Conservation (phyloP, 345 rosid genomes). For the Acer campestre region DNA sequence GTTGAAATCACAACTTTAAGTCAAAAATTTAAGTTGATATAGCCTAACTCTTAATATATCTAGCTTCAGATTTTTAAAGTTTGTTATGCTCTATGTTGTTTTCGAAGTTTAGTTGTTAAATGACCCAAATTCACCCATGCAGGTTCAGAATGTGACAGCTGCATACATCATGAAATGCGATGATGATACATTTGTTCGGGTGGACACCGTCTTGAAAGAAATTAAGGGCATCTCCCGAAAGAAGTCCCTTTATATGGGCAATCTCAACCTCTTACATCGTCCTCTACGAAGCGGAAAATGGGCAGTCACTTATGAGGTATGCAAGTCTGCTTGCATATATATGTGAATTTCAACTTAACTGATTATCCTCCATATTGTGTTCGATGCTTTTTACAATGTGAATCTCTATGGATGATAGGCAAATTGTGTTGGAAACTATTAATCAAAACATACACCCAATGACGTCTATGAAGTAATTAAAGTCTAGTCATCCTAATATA, state of each 20-base stretch:
- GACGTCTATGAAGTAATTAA: background rate
- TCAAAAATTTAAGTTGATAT: no score
- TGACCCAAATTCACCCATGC: slow-evolving; percentile 24
- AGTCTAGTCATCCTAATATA: background rate
- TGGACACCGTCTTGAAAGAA: slow-evolving; percentile 80
- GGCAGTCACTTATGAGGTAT: slow-evolving; percentile 96
- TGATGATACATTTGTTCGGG: slow-evolving; percentile 89
- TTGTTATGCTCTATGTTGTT: background rate
- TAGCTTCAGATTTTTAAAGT: background rate
- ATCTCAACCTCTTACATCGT: slow-evolving; percentile 91
- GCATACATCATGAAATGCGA: slow-evolving; percentile 93
- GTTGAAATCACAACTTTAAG: no score
- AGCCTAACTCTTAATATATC: no score
- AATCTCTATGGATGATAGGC: background rate
- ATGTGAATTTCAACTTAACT: slow-evolving; percentile 10
- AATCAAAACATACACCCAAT: background rate
- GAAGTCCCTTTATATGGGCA: slow-evolving; percentile 93
- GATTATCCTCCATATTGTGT: background rate
- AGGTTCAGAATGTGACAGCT: slow-evolving; percentile 87
- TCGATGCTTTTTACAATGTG: background rate
- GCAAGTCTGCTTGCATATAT: slow-evolving; percentile 20
- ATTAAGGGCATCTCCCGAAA: slow-evolving; percentile 57
- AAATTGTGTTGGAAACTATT: background rate
- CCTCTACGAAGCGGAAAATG: slow-evolving; percentile 93
- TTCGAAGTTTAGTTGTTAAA: slow-evolving; percentile 6